Conservation (phyloP, 1,284 basidiomycete genomes). For the Anthracocystis walkeri region DNA sequence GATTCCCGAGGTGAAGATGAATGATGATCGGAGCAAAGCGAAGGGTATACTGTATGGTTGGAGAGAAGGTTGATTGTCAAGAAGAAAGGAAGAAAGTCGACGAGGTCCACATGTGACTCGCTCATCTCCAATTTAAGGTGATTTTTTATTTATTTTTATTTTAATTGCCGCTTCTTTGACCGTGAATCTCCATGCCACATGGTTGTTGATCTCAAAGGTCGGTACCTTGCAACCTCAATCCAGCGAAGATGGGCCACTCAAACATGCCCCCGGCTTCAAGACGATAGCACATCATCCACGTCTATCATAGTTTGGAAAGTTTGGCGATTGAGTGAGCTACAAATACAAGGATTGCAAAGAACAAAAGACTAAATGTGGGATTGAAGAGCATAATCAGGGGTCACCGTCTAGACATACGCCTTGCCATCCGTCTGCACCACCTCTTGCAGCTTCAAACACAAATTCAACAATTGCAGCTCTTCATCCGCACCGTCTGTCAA, state of each 20-base stretch:
- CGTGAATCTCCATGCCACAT: slow-evolving; percentile 1
- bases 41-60: neutral
- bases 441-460: slow-evolving; percentile 77
- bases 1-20: neutral
- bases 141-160: neutral
- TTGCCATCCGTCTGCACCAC: slow-evolving; percentile 44
- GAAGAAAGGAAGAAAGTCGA: slow-evolving; percentile 22
- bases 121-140: neutral
- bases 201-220: neutral
- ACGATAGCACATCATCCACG: neutral
- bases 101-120: slow-evolving; percentile 34
- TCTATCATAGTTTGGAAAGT: neutral
- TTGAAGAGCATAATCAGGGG: too few species aligned
- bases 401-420: slow-evolving; percentile 30
- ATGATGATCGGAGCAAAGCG: neutral
- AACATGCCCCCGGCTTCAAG: neutral
- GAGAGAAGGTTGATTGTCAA: neutral
- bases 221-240: too few species aligned
- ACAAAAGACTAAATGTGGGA: neutral
- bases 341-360: slow-evolving; percentile 20
- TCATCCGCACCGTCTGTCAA: slow-evolving; percentile 98
- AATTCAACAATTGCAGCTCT: slow-evolving; percentile 91
- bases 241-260: neutral
- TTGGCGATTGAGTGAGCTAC: slow-evolving; percentile 6
- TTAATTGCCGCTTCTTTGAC: slow-evolving; percentile 28